These are phyloP conservation scores for Parascedosporium putredinis DNA, from an alignment of 2,329 filamentous ascomycete species.

Conservation along the genomic window DNA sequence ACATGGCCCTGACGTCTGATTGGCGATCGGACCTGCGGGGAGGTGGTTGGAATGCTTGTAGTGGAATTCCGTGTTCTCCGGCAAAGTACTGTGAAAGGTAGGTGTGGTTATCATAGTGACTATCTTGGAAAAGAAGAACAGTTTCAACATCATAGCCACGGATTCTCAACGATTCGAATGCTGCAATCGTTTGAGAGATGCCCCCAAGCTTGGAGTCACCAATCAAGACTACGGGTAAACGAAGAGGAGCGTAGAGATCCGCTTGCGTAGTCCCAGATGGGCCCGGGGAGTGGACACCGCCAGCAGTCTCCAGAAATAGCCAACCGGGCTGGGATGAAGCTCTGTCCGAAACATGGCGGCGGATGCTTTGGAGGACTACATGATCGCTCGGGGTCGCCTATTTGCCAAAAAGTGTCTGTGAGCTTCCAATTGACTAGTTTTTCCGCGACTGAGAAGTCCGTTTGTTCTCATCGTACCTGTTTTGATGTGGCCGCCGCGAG, in stretches of 20 bases:
- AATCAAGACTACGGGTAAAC: conserved; percentile 63
- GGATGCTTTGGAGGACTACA: conserved; percentile 37
- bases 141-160: conserved; percentile 68
- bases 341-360: conserved; percentile 31
- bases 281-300: conserved; percentile 68
- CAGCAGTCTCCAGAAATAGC: conserved; percentile 69
- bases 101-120: conserved; percentile 54
- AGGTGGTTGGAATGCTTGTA: conserved; percentile 48
- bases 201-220: conserved; percentile 69
- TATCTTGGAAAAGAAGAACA: conserved; percentile 58
- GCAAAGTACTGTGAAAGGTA: conserved; percentile 61
- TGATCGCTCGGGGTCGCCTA: conserved; percentile 40
- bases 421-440: too few relatives aligned
- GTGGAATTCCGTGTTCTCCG: conserved; percentile 43
- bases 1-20: conserved; percentile 48
- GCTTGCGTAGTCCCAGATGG: conserved; percentile 69
- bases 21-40: conserved; percentile 33
- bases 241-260: conserved; percentile 64
- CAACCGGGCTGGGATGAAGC: conserved; percentile 37
- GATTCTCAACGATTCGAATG: conserved; percentile 67
- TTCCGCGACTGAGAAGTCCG: too few relatives aligned
- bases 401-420: too few relatives aligned
- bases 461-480: too few relatives aligned
- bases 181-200: conserved; percentile 69
- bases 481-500: conserved; percentile 47